Percentiles rank a stretch among this genome's conserved stretches.
Conservation (phyloP, 2,329 filamentous ascomycete genomes). For the Paraconiothyrium brasiliense region DNA sequence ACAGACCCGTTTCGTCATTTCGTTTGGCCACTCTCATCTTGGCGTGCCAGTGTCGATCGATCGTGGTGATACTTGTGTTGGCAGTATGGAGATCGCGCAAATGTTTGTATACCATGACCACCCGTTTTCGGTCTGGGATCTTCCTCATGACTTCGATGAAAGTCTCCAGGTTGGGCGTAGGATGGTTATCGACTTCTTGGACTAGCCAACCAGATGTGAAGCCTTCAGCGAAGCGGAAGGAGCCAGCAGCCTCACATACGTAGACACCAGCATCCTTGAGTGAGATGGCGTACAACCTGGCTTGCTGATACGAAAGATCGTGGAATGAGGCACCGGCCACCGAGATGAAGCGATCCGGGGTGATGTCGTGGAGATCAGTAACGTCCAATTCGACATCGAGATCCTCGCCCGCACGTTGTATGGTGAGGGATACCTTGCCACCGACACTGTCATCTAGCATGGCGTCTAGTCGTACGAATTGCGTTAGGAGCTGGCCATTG, state of each 20-base stretch:
- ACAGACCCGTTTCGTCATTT: constrained; percentile 88
- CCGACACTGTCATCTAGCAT: constrained; percentile 90
- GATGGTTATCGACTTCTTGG: constrained; percentile 90
- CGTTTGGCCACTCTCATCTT: constrained; percentile 93
- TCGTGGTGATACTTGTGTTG: constrained; percentile 89
- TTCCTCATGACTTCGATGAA: constrained; percentile 91
- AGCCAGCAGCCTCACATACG: constrained; percentile 92
- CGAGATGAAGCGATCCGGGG: constrained; percentile 92
- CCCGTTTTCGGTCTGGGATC: constrained; percentile 81
- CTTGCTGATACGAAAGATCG: constrained; percentile 95
- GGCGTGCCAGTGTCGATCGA: constrained; percentile 94
- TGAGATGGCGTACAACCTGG: constrained; percentile 92
- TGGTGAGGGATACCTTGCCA: constrained; percentile 76
- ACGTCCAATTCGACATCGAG: constrained; percentile 85
- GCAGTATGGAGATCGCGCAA: constrained; percentile 93
- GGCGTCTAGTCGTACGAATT: constrained; percentile 90
- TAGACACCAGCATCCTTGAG: constrained; percentile 82
- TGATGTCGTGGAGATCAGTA: constrained; percentile 91
- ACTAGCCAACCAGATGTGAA: constrained; percentile 93
- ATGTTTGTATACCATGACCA: constrained; percentile 96
- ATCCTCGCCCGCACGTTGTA: constrained; percentile 90
- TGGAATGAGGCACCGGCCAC: constrained; percentile 96
- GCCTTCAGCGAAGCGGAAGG: constrained; percentile 89
- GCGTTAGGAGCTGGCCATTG: constrained; percentile 90
- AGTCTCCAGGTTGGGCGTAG: constrained; percentile 83